phyloP scores from a whole-genome alignment of 257 asterid species.

The Nicotiana otophora region DNA sequence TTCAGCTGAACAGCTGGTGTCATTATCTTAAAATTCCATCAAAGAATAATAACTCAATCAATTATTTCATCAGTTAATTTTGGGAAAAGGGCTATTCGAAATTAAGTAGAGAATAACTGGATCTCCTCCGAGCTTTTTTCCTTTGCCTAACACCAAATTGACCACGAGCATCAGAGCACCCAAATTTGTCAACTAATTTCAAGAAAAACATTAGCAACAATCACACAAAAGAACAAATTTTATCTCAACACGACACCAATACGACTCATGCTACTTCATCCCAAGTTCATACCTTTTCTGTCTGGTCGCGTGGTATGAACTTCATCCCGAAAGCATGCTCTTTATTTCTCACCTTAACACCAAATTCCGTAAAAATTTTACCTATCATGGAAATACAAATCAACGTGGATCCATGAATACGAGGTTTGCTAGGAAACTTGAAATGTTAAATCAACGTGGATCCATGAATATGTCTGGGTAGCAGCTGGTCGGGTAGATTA shows the following conservation, averaged over 20 bases:
- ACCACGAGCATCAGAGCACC: neutral
- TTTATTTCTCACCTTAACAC: neutral
- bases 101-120: neutral
- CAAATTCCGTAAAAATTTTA: neutral
- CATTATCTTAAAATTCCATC: no score
- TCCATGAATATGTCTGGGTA: no score
- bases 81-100: neutral
- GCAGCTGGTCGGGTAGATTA: no score
- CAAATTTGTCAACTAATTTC: neutral
- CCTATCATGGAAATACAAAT: neutral
- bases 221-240: neutral
- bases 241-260: neutral
- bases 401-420: neutral
- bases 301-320: slow-evolving; percentile 38
- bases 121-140: slow-evolving; percentile 24
- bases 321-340: slow-evolving; percentile 40
- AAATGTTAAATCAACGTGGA: no score
- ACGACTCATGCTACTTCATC: neutral
- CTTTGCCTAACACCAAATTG: slow-evolving; percentile 31
- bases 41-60: no score
- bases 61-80: no score
- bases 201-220: neutral
- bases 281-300: slow-evolving; percentile 21
- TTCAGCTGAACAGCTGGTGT: no score
- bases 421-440: no score